Evolutionary conservation across 768 basidiomycete genomes (phyloP).

Genomic region (Boletus coccyginus): DNA sequence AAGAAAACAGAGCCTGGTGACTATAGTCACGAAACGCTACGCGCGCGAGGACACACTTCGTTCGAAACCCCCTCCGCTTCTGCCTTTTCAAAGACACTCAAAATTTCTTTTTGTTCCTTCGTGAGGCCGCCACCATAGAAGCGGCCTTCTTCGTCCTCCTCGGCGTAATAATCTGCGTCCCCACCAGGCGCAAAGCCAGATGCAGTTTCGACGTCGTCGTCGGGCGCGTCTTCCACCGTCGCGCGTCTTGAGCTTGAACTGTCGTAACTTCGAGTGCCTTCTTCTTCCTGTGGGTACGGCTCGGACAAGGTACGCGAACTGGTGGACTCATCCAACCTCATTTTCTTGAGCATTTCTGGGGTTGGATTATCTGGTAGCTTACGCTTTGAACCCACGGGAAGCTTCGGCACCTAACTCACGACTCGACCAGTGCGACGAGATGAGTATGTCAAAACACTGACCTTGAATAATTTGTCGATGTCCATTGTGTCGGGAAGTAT

Average conservation of each 20-base stretch:
- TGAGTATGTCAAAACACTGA: conserved; percentile 9
- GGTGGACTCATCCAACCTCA: conserved; percentile 51
- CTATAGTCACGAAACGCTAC: neutral
- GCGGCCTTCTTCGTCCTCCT: conserved; percentile 89
- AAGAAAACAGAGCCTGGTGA: conserved; percentile 3
- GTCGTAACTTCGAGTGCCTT: neutral
- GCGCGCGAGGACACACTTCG: conserved; percentile 50
- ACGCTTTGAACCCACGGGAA: conserved; percentile 64
- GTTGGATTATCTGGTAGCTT: conserved; percentile 76
- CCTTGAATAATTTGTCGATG: conserved; percentile 52
- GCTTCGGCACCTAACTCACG: conserved; percentile 56
- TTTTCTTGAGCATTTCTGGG: conserved; percentile 79
- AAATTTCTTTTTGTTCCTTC: conserved; percentile 88
- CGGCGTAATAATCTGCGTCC: conserved; percentile 86
- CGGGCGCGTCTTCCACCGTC: conserved; percentile 58
- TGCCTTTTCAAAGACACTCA: conserved; percentile 88
- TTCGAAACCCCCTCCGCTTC: conserved; percentile 61
- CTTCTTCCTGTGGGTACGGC: conserved; percentile 5
- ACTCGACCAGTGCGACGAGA: neutral
- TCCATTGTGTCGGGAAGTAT: conserved; percentile 34
- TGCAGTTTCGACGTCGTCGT: conserved; percentile 22
- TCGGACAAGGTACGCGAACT: conserved; percentile 5
- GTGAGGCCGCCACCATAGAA: conserved; percentile 95
- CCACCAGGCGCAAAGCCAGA: conserved; percentile 74
- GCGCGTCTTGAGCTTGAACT: conserved; percentile 37